These are phyloP conservation scores for Pseudogymnoascus sp. DNA, from an alignment of 2,329 filamentous ascomycete species.

Conservation along the genomic window DNA sequence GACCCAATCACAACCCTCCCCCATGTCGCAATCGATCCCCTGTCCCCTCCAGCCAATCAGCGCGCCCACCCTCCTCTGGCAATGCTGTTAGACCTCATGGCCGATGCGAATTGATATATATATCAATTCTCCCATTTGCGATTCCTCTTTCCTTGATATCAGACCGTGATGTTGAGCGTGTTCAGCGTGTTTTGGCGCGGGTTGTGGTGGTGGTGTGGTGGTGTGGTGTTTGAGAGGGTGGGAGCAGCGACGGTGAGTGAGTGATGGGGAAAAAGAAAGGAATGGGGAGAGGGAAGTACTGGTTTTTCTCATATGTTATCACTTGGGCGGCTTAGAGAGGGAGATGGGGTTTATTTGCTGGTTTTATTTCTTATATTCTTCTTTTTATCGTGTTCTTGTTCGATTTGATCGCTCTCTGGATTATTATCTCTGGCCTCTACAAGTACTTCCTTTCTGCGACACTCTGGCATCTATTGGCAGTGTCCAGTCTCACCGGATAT, in stretches of 20 bases:
- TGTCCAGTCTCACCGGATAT: not conserved
- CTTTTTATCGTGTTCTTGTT: no score
- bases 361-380: not conserved
- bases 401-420: not conserved
- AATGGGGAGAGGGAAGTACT: not conserved
- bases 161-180: not conserved
- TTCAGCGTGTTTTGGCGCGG: not conserved
- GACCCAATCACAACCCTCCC: not conserved
- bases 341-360: not conserved
- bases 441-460: not conserved
- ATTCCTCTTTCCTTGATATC: not conserved
- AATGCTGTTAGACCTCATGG: not conserved
- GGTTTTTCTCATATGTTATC: not conserved
- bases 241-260: not conserved
- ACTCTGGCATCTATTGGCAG: not conserved
- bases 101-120: not conserved
- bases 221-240: not conserved
- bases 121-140: not conserved
- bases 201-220: not conserved
- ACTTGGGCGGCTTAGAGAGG: not conserved
- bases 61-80: not conserved
- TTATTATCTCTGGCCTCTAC: not conserved
- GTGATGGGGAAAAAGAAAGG: not conserved
- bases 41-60: not conserved
- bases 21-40: slow-evolving; percentile 2